Conservation (phyloP, 2,329 filamentous ascomycete species). For the Allantophomopsis cytisporea region DNA sequence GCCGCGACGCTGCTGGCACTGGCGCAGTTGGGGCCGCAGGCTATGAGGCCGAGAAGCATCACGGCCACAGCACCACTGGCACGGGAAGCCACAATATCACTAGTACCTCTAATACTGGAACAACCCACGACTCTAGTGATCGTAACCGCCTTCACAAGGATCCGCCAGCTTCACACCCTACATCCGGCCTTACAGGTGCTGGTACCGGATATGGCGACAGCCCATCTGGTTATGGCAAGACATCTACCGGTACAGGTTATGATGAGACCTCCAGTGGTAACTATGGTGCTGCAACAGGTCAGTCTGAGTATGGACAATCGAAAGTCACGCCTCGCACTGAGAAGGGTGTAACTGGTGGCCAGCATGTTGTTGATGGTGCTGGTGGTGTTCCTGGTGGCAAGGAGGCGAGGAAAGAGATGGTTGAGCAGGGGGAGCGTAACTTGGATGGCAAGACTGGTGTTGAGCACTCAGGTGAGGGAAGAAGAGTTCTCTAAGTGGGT, state of each 20-base stretch:
- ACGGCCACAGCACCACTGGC: background rate
- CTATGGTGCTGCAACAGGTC: slow-evolving; percentile 17
- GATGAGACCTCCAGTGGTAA: background rate
- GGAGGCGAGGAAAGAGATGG: too few species aligned
- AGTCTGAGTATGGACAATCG: too few species aligned
- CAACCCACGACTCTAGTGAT: slow-evolving; percentile 1
- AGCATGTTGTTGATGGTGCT: too few species aligned
- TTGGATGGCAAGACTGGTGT: too few species aligned
- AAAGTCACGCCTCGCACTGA: too few species aligned
- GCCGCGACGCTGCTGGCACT: slow-evolving; percentile 3
- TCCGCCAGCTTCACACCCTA: slow-evolving; percentile 10
- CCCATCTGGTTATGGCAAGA: background rate
- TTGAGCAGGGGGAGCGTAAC: too few species aligned
- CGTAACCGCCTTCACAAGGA: slow-evolving; percentile 12
- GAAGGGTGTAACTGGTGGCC: too few species aligned
- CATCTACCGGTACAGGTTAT: slow-evolving; percentile 1
- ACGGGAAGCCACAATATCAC: background rate
- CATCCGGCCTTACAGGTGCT: slow-evolving; percentile 4
- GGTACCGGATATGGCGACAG: background rate
- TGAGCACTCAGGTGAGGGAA: too few species aligned
- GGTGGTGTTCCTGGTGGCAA: too few species aligned
- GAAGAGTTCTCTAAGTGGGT: too few species aligned
- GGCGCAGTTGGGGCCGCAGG: background rate
- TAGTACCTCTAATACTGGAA: background rate
- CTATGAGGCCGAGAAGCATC: background rate